These are phyloP conservation scores for Cymbidium sinense DNA, from an alignment of 106 monocot species.

Conservation along the genomic window DNA sequence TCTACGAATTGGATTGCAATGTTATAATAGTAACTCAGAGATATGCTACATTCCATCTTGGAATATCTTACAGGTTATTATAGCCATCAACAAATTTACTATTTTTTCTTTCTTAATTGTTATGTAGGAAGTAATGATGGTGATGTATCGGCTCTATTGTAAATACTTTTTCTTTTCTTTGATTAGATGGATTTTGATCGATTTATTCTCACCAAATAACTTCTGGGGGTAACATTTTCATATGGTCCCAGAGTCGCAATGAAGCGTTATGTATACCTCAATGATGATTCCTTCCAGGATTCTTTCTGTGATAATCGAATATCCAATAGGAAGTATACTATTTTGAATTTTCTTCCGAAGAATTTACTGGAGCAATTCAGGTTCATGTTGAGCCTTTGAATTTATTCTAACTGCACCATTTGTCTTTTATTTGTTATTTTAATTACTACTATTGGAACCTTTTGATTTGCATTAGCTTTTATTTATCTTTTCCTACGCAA, in stretches of 20 bases:
- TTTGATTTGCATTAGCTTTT: not conserved
- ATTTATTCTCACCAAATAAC: not conserved
- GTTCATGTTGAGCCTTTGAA: conserved; percentile 18
- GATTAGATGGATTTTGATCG: conserved; percentile 1
- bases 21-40: not conserved
- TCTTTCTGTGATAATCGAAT: conserved; percentile 72
- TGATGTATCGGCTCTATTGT: not conserved
- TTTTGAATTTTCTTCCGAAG: conserved; percentile 88
- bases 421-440: not conserved
- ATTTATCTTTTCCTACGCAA: not conserved
- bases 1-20: not conserved
- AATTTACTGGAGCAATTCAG: conserved; percentile 99
- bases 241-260: conserved; percentile 23
- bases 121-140: not conserved
- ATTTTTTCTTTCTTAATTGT: not conserved
- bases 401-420: not conserved
- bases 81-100: not conserved
- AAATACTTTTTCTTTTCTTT: not conserved
- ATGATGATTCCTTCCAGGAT: conserved; percentile 49
- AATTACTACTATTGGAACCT: not conserved
- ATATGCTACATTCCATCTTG: not conserved
- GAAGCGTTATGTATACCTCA: conserved; percentile 82
- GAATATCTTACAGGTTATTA: not conserved
- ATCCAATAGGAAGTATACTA: conserved; percentile 89
- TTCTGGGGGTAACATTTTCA: not conserved